These are phyloP conservation scores for Pseudozyma pruni DNA, from an alignment of 1,284 basidiomycete genomes.

Conservation along the genomic window DNA sequence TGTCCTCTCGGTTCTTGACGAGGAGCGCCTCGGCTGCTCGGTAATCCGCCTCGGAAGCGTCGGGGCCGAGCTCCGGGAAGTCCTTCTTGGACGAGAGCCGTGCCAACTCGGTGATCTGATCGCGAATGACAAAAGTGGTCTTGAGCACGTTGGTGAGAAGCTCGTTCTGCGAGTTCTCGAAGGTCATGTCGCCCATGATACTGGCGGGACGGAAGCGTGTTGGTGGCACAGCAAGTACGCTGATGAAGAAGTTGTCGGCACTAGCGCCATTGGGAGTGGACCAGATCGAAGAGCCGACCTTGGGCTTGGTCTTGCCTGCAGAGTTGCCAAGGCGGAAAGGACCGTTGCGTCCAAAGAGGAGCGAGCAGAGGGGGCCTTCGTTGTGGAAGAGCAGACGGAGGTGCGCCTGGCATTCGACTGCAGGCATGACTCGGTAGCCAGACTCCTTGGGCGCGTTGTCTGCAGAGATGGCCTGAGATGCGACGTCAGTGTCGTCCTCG, in stretches of 20 bases:
- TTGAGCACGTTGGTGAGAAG: conserved; percentile 85
- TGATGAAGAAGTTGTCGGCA: conserved; percentile 97
- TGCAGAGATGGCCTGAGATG: conserved; percentile 39
- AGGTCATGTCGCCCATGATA: conserved; percentile 89
- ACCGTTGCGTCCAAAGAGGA: conserved; percentile 93
- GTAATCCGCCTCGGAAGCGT: conserved; percentile 70
- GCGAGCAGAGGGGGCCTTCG: conserved; percentile 81
- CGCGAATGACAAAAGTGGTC: conserved; percentile 72
- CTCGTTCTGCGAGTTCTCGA: conserved; percentile 97
- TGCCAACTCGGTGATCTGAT: conserved; percentile 76
- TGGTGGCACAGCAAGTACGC: conserved; percentile 89
- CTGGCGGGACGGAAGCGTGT: conserved; percentile 95
- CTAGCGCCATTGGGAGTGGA: conserved; percentile 71
- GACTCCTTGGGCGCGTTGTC: conserved; percentile 58
- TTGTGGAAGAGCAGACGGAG: conserved; percentile 87
- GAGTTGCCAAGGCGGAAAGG: conserved; percentile 72
- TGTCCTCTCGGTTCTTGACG: conserved; percentile 70
- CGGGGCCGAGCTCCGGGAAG: conserved; percentile 53
- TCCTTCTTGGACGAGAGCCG: conserved; percentile 75
- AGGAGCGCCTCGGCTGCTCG: conserved; percentile 58
- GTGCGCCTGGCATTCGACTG: conserved; percentile 92
- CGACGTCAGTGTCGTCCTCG: conserved; percentile 26
- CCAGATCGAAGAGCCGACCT: conserved; percentile 31
- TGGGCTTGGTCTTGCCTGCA: conserved; percentile 31
- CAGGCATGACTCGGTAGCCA: conserved; percentile 78